Evolutionary conservation across 2,329 filamentous ascomycete genomes (phyloP).

Genomic region (Trichoderma polysporum): DNA sequence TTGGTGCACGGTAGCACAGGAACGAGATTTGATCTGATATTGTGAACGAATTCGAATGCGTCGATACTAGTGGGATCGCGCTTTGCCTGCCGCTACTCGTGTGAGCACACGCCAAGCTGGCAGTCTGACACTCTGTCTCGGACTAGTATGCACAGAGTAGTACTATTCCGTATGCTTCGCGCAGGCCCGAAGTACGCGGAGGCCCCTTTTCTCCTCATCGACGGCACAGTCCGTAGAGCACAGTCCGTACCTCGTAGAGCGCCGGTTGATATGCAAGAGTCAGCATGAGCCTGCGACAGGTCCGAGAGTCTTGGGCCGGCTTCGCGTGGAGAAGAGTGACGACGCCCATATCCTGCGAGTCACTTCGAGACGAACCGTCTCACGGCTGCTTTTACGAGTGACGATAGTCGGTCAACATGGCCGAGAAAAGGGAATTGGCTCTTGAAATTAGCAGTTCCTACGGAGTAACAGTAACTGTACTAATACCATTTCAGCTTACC

Average conservation of each 20-base stretch:
- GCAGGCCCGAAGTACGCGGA: background rate
- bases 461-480: background rate
- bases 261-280: background rate
- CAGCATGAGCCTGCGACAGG: background rate
- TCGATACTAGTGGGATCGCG: background rate
- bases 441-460: background rate
- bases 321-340: background rate
- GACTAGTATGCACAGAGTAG: background rate
- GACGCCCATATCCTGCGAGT: background rate
- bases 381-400: background rate
- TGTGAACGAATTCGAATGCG: slow-evolving; percentile 16
- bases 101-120: background rate
- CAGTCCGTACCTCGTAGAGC: background rate
- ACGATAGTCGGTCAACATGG: background rate
- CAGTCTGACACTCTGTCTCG: slow-evolving; percentile 8
- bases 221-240: too few species aligned
- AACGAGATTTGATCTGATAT: slow-evolving; percentile 16
- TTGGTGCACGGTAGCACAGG: slow-evolving; percentile 1
- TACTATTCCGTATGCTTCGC: too few species aligned
- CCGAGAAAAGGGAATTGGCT: background rate
- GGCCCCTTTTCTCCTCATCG: background rate
- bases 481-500: background rate
- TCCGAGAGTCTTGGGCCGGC: background rate
- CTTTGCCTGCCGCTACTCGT: background rate
- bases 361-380: background rate